Percentiles rank a stretch among this genome's conserved stretches.
These are phyloP conservation scores for Pseudonitzschia pungens DNA, from an alignment of 108 stramenopile species.

Conservation along the genomic window DNA sequence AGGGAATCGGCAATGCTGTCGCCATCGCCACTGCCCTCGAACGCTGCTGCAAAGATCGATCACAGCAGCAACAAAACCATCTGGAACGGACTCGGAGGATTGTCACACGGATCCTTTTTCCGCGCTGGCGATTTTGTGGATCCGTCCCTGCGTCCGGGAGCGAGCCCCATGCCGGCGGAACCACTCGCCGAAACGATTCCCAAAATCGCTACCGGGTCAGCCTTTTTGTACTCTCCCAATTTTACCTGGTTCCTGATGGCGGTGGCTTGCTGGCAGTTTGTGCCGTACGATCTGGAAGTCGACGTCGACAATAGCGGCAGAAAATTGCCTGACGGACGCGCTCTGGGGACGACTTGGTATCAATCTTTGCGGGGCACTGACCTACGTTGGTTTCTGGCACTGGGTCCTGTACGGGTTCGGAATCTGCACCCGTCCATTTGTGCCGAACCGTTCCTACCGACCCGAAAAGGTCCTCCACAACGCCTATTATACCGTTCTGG, in stretches of 20 bases:
- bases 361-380: constrained; percentile 15
- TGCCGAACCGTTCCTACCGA: constrained; percentile 9
- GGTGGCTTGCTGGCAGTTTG: constrained; percentile 1
- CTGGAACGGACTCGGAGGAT: constrained; percentile 16
- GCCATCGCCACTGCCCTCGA: no score
- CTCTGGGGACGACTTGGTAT: constrained; percentile 8
- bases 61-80: not conserved
- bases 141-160: constrained; percentile 15
- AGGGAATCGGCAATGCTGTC: no score
- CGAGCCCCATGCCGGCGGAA: not conserved
- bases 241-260: constrained; percentile 28
- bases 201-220: constrained; percentile 1
- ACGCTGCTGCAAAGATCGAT: no score
- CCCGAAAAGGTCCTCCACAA: constrained; percentile 32
- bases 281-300: constrained; percentile 19
- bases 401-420: constrained; percentile 24
- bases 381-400: constrained; percentile 39
- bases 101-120: constrained; percentile 23
- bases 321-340: not conserved
- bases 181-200: not conserved
- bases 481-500: constrained; percentile 25
- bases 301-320: no score
- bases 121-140: constrained; percentile 2
- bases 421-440: constrained; percentile 28
- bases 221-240: constrained; percentile 30